A percentile compares a stretch with the other conserved stretches of the same genome.
These are phyloP conservation scores for Kalanchoe fedtschenkoi DNA, from an alignment of 164 flowering plant species.

Conservation along the genomic window DNA sequence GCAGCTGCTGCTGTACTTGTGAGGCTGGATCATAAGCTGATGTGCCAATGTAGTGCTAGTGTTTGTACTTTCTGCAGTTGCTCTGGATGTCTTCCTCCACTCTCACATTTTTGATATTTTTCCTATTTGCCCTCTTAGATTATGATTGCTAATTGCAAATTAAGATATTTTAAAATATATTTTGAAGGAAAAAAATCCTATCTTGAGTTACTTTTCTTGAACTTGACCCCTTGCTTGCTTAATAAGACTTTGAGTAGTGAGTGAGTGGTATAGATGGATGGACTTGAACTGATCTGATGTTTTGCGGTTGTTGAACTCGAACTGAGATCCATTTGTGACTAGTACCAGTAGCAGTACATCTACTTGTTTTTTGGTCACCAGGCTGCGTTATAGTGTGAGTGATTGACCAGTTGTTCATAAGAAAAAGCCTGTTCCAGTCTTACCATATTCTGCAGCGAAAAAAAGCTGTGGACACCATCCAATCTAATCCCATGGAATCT, in stretches of 20 bases:
- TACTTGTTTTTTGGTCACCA: not conserved
- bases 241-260: not conserved
- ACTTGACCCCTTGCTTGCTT: not conserved
- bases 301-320: not conserved
- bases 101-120: too few relatives aligned
- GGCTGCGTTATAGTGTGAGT: not conserved
- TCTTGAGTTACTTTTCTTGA: not conserved
- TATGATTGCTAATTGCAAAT: too few relatives aligned
- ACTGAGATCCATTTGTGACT: not conserved
- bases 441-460: not conserved
- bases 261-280: too few relatives aligned
- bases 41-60: too few relatives aligned
- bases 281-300: not conserved
- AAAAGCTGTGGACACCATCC: conserved; percentile 2
- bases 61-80: too few relatives aligned
- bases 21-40: too few relatives aligned
- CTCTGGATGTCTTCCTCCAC: not conserved
- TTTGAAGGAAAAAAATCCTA: too few relatives aligned
- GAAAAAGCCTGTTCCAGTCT: not conserved
- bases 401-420: not conserved
- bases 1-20: too few relatives aligned
- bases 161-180: too few relatives aligned
- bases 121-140: too few relatives aligned
- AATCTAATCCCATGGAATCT: conserved; percentile 3
- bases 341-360: too few relatives aligned